These are phyloP conservation scores for Nannochloropsis gaditana DNA, from an alignment of 108 stramenopile genomes.

Conservation along the genomic window DNA sequence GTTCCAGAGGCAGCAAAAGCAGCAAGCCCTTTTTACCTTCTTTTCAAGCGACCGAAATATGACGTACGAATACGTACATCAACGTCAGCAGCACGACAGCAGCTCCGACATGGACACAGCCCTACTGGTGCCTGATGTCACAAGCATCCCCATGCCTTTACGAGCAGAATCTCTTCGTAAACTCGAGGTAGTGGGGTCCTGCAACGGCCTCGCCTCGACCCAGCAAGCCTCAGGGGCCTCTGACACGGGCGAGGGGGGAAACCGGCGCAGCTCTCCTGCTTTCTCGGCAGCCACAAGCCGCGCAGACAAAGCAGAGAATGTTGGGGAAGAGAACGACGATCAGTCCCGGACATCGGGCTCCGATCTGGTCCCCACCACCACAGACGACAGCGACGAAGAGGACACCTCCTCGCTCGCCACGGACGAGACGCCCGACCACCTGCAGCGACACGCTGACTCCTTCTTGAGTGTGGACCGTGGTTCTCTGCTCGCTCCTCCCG, in stretches of 20 bases:
- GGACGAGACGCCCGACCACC: not conserved
- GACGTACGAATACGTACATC: not conserved
- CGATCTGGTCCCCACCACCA: not conserved
- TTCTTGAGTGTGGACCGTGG: constrained; percentile 9
- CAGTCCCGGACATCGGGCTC: not conserved
- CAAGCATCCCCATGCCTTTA: not conserved
- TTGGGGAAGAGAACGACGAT: not conserved
- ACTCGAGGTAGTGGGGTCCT: not conserved
- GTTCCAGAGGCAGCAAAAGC: not conserved
- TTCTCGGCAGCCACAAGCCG: not conserved
- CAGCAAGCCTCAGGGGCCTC: not conserved
- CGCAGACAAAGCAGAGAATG: not conserved
- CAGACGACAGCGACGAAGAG: not conserved
- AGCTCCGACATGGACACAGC: not conserved
- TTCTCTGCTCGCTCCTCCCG: not conserved
- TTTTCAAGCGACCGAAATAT: not conserved
- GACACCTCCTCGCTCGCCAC: not conserved
- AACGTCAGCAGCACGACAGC: not conserved
- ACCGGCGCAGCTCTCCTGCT: not conserved
- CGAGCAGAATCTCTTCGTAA: not conserved
- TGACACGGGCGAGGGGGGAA: not conserved
- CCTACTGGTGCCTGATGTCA: not conserved
- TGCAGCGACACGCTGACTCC: not conserved
- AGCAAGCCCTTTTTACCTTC: not conserved
- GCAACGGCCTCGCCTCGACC: not conserved